Evolutionary conservation across 768 basidiomycete species (phyloP), one percentile per base, ranked within the genome.

Genomic region (Kwoniella pini): DNA sequence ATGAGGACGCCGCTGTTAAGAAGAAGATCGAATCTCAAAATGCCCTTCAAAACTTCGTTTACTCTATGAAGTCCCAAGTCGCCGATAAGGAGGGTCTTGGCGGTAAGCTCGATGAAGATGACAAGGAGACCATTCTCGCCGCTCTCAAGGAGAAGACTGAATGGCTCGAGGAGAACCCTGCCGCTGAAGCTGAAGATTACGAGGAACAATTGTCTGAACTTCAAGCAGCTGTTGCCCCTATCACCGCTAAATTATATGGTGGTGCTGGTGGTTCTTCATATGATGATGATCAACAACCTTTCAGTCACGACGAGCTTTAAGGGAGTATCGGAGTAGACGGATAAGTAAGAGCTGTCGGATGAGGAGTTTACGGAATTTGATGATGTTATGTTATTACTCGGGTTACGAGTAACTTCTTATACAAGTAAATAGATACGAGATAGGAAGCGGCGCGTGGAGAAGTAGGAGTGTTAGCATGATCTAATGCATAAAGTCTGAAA

Each of bases 71-170:
- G 84, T 85, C 83, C 33, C 93, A 96, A 75, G 82, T 96, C 36
- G 85, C 81, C 51, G 94, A 97, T 80, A 83, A 87, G 65, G 87
- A 93, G 50, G 94, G 94, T 58, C 85, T 96, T 54, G 94, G 94
- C 65, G 90, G 89, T 70, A 97, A 96, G 80, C 64, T 80, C 33
- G 67, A 67, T 7, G 65, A 60, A 15, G 72, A 72, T 17, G 79
- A 80, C 74, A 78, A 78, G 68, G 66, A 74, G 67, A 85, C 85
- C 7, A 84, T 98, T 63, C 82, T 90, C 54, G 84, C 83, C 21
- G 82, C 86, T 36, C 81, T 96, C 81, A 94, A 94, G 83, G 91
- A 95, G 68, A 85, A 87, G 54, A 87, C 87, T 19, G 90, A 91
- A 57, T 97, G 93, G 93, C 85, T 95, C 55, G 94, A 98, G 46